Evolutionary conservation across 78 protist species (phyloP), one percentile per base, ranked within the genome.

Genomic region (Tieghemostelium lacteum): DNA sequence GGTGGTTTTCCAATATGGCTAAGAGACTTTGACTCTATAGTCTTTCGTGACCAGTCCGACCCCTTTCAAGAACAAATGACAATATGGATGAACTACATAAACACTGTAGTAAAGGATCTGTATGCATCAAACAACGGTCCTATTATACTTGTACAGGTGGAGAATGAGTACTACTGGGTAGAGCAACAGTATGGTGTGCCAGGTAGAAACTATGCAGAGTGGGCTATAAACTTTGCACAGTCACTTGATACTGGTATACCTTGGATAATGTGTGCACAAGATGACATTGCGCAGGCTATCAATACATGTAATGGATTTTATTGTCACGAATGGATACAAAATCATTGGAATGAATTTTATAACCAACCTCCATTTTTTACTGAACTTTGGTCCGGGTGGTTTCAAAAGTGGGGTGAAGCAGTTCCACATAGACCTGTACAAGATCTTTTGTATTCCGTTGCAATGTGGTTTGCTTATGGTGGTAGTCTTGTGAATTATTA

Each of bases 151-250:
- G 73, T 72, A 19, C 96, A 94, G 58, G 75, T 94, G 0, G 96
- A 94, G 24, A 94, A 94, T 61, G 96, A 94, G 36, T 94, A 61
- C 34, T 94, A 85, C 49, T 95, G 96, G 1, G 61, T 83, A 22
- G 96, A 94, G 65, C 40, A 34, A 14, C 3, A 36, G 39, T 67
- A 87, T 50, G 88, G 88, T 26, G 88, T 78, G 22, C 16, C 24
- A 17, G 87, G 87, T 0, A 24, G 57, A 45, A 22, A 64, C 37
- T 76, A 64, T 76, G 73, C 74, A 0, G 14, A 34, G 45, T 76
- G 87, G 87, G n/a, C 54, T 6, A 69, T 63, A 20, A 33, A 49
- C 1, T 33, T 76, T 6, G 86, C 87, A 17, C 24, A 33, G 0
- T 63, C 63, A 20, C 22, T 64, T 17, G 33, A 63, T 36, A 49